Evolutionary conservation across 2,329 filamentous ascomycete species (phyloP).

Genomic region (Lithohypha guttulata): DNA sequence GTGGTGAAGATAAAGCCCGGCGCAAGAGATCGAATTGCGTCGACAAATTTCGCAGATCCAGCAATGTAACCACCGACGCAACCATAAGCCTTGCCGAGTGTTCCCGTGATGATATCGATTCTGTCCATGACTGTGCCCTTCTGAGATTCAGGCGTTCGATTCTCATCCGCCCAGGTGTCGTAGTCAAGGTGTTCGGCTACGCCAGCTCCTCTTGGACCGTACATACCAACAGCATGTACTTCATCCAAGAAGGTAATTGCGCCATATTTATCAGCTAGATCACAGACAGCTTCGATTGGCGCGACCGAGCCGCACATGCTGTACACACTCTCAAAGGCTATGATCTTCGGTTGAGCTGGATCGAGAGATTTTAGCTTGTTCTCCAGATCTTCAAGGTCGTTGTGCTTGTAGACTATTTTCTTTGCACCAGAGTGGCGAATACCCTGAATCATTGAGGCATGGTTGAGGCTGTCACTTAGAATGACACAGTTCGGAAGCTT

Average conservation of each 20-base stretch:
- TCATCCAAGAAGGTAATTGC: conserved; percentile 96
- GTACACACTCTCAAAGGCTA: conserved; percentile 97
- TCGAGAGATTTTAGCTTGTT: conserved; percentile 82
- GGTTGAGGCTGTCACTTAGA: conserved; percentile 92
- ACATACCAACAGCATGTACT: conserved; percentile 98
- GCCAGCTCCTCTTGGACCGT: conserved; percentile 87
- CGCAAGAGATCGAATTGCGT: conserved; percentile 85
- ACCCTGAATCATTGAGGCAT: conserved; percentile 98
- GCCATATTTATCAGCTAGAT: conserved; percentile 93
- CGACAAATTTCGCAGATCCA: conserved; percentile 73
- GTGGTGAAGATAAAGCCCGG: conserved; percentile 99
- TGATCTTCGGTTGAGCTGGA: conserved; percentile 82
- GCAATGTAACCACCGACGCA: conserved; percentile 98
- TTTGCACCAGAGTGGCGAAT: conserved; percentile 94
- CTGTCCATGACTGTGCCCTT: conserved; percentile 86
- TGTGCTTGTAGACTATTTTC: conserved; percentile 98
- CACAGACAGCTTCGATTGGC: conserved; percentile 90
- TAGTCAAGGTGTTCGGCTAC: conserved; percentile 97
- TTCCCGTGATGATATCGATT: conserved; percentile 94
- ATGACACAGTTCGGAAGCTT: conserved; percentile 96
- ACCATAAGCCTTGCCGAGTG: conserved; percentile 93
- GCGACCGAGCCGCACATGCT: conserved; percentile 98
- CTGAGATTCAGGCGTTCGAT: conserved; percentile 38
- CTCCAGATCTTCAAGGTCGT: conserved; percentile 87
- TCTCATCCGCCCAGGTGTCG: conserved; percentile 67